Evolutionary conservation across 2,329 filamentous ascomycete genomes (phyloP).

Genomic region (Cladosporium sp.): DNA sequence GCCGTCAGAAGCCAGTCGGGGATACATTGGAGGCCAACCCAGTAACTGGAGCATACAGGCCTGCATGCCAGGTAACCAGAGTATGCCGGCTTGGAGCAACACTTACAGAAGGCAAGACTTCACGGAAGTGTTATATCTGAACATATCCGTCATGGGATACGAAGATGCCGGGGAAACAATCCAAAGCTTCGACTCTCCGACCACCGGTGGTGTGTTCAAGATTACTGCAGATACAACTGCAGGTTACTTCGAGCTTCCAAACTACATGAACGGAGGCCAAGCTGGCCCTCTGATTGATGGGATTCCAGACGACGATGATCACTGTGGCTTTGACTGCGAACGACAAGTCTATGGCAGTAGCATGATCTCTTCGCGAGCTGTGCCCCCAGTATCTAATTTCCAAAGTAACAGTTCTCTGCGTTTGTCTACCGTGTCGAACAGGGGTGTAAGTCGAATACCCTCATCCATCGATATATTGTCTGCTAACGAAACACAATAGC

Average conservation of each 20-base stretch:
- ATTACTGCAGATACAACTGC: constrained; percentile 34
- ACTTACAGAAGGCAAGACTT: constrained; percentile 36
- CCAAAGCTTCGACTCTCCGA: background rate
- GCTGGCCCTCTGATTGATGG: constrained; percentile 22
- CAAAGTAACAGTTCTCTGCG: background rate
- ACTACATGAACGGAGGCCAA: constrained; percentile 30
- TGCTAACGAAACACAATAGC: constrained; percentile 14
- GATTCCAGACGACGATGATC: background rate
- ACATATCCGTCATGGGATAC: constrained; percentile 20
- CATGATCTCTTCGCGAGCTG: background rate
- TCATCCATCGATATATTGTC: background rate
- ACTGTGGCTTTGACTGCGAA: background rate
- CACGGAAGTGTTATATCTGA: constrained; percentile 34
- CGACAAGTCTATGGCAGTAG: background rate
- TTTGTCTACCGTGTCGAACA: background rate
- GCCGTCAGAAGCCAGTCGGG: background rate
- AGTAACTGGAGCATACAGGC: constrained; percentile 26
- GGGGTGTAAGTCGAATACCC: background rate
- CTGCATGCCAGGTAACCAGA: constrained; percentile 34
- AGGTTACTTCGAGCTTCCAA: constrained; percentile 39
- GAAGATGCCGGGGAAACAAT: background rate
- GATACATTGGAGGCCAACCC: background rate
- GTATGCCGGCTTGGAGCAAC: constrained; percentile 30
- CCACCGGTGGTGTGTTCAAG: constrained; percentile 22
- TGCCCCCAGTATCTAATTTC: background rate